Evolutionary conservation across 1,284 basidiomycete genomes (phyloP).

Genomic region (Earliella scabrosa): DNA sequence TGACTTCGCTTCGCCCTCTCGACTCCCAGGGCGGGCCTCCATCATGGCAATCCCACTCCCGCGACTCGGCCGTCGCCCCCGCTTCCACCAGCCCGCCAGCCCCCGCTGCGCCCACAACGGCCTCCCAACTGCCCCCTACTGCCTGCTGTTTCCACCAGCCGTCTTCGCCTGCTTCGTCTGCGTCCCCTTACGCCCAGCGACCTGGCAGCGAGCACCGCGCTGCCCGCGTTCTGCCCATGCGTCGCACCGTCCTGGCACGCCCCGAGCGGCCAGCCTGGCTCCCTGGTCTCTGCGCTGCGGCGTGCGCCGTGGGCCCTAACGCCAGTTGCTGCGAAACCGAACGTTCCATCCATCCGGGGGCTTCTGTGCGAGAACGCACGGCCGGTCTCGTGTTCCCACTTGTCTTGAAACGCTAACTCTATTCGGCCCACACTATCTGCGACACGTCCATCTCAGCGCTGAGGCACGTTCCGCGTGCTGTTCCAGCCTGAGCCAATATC

Average conservation of each 20-base stretch:
- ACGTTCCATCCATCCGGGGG: slow-evolving; percentile 12
- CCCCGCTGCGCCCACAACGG: slow-evolving; percentile 3
- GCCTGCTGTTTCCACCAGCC: background rate
- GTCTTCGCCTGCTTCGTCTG: background rate
- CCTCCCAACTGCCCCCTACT: background rate
- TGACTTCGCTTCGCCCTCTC: slow-evolving; percentile 17
- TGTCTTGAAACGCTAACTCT: slow-evolving; percentile 22
- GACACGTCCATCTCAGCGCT: background rate
- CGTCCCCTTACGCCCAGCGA: background rate
- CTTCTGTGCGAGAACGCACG: slow-evolving; percentile 9
- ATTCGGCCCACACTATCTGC: slow-evolving; percentile 21
- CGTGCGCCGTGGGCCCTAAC: slow-evolving; percentile 4
- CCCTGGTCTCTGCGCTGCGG: background rate
- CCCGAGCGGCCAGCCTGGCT: no score
- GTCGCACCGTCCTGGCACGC: background rate
- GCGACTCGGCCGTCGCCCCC: slow-evolving; percentile 11
- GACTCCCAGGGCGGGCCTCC: slow-evolving; percentile 21
- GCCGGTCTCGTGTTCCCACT: slow-evolving; percentile 15
- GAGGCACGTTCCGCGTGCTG: no score
- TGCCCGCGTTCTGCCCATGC: background rate
- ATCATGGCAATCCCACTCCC: slow-evolving; percentile 23
- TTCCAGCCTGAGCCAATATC: slow-evolving; percentile 10
- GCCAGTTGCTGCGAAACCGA: slow-evolving; percentile 2
- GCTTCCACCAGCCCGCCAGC: slow-evolving; percentile 14
- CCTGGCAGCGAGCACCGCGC: background rate